Evolutionary conservation across 202 grass and related monocot species (phyloP).

Genomic region (Sporobolus alterniflorus): DNA sequence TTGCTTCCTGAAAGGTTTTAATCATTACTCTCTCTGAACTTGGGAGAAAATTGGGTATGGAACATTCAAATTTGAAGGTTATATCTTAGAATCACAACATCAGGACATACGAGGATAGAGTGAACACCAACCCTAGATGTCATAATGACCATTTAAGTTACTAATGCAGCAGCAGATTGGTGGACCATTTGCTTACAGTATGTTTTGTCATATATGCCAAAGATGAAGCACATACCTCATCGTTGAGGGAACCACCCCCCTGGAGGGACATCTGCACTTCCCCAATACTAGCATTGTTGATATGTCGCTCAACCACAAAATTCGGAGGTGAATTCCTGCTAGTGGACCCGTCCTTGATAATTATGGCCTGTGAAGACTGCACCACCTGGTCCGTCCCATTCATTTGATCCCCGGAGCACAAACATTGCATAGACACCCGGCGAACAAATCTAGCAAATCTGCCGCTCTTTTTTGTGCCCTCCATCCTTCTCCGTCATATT

Average conservation of each 20-base stretch:
- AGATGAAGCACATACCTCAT: slow-evolving; percentile 51
- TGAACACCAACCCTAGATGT: neutral
- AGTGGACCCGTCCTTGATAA: neutral
- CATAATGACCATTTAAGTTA: neutral
- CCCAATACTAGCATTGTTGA: slow-evolving; percentile 46
- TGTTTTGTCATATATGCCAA: neutral
- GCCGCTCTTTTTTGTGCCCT: slow-evolving; percentile 5
- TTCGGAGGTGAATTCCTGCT: slow-evolving; percentile 35
- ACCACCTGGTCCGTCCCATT: slow-evolving; percentile 36
- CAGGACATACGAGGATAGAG: neutral
- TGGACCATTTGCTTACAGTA: neutral
- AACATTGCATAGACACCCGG: slow-evolving; percentile 55
- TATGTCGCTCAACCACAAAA: slow-evolving; percentile 28
- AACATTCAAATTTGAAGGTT: slow-evolving; percentile 8
- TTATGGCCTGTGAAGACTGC: slow-evolving; percentile 11
- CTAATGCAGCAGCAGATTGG: neutral
- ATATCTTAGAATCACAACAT: slow-evolving; percentile 10
- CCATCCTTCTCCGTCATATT: slow-evolving; percentile 34
- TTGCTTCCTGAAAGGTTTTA: slow-evolving; percentile 76
- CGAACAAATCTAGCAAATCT: slow-evolving; percentile 20
- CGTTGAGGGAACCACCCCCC: slow-evolving; percentile 51
- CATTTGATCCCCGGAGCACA: slow-evolving; percentile 59
- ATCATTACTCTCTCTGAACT: slow-evolving; percentile 1
- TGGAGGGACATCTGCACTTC: slow-evolving; percentile 61
- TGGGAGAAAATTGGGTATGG: neutral